Conservation (phyloP, 345 rosid genomes). For the Eucalyptus marginata region DNA sequence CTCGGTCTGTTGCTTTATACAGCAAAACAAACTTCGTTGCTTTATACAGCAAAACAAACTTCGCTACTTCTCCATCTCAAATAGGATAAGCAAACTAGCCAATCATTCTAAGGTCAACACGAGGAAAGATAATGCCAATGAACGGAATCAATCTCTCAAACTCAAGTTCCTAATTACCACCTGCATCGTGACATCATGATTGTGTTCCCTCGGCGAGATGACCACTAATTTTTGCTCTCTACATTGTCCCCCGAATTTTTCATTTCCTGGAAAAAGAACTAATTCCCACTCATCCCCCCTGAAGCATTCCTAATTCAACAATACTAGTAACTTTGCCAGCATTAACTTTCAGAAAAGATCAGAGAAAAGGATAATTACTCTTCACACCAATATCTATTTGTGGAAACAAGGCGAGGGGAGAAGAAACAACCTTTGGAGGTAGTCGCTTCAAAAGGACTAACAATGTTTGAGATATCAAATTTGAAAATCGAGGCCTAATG, state of each 20-base stretch:
- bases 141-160: background rate
- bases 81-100: background rate
- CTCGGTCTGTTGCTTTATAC: background rate
- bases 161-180: background rate
- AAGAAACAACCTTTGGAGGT: conserved; percentile 73
- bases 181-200: background rate
- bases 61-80: background rate
- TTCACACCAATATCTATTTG: background rate
- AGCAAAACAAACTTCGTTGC: background rate
- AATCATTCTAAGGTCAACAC: background rate
- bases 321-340: background rate
- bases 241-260: background rate
- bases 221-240: background rate
- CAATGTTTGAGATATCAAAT: conserved; percentile 79
- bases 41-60: background rate
- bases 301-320: background rate
- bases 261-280: background rate
- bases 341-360: background rate
- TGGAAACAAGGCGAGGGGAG: background rate
- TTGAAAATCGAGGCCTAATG: conserved; percentile 96
- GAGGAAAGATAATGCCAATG: background rate
- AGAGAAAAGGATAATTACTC: background rate
- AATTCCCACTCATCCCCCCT: background rate
- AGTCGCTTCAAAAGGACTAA: conserved; percentile 86
- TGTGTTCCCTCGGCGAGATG: background rate